These are phyloP conservation scores for Astragalus membranaceus DNA, from an alignment of 306 rosid genomes.

Conservation along the genomic window DNA sequence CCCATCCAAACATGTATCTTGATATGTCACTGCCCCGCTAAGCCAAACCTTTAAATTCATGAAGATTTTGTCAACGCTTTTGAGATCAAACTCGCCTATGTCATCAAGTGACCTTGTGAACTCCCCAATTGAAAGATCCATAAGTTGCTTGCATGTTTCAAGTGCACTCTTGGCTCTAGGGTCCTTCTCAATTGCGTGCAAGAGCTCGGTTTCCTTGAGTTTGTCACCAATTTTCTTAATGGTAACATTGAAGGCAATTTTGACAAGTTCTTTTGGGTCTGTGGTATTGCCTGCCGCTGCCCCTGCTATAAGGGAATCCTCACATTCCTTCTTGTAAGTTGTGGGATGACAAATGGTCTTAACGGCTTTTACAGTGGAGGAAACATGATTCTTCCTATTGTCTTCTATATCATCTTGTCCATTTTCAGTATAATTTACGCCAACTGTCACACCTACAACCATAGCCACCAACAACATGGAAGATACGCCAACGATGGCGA, in stretches of 20 bases:
- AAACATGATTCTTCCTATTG: background rate
- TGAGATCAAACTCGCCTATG: constrained; percentile 20
- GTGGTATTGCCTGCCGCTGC: constrained; percentile 7
- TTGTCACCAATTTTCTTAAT: constrained; percentile 17
- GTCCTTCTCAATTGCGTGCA: constrained; percentile 46
- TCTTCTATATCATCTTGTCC: background rate
- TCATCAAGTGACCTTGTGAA: constrained; percentile 31
- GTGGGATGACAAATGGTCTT: constrained; percentile 48
- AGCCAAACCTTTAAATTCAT: constrained; percentile 61
- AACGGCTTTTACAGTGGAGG: background rate
- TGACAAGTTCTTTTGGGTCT: constrained; percentile 7
- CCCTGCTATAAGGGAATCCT: background rate
- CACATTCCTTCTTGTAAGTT: constrained; percentile 32
- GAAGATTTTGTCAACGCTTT: constrained; percentile 20
- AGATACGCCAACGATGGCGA: background rate
- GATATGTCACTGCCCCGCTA: constrained; percentile 63
- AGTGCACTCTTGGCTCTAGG: constrained; percentile 58
- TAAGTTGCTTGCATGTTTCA: constrained; percentile 47
- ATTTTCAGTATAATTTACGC: background rate
- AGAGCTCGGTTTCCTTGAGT: constrained; percentile 30
- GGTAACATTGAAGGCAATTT: constrained; percentile 37
- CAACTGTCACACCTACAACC: background rate
- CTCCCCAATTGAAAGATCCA: constrained; percentile 40
- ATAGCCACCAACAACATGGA: background rate
- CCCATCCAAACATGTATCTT: constrained; percentile 69